These are phyloP conservation scores for Penicillium nucicola DNA, from an alignment of 495 filamentous ascomycete genomes.

Conservation along the genomic window DNA sequence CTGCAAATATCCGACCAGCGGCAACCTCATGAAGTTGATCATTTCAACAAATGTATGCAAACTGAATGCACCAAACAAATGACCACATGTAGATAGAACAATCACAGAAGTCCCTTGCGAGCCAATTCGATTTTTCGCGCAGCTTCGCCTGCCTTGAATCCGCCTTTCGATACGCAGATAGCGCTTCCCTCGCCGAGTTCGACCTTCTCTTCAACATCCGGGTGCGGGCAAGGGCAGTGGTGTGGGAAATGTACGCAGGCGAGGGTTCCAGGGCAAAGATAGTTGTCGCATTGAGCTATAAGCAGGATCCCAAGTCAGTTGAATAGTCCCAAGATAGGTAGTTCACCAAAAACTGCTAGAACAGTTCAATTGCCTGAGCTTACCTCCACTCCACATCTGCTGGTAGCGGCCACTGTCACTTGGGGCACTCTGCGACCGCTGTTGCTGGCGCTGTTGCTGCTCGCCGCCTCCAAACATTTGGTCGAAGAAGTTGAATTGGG, in stretches of 20 bases:
- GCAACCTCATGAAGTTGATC: background rate
- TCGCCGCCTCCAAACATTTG: constrained; percentile 68
- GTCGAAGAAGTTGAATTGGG: constrained; percentile 89
- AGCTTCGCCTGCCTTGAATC: constrained; percentile 71
- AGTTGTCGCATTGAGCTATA: constrained; percentile 74
- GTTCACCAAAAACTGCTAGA: background rate
- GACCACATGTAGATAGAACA: background rate
- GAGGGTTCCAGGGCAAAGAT: constrained; percentile 87
- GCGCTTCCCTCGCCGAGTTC: constrained; percentile 80
- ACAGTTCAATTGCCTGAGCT: background rate
- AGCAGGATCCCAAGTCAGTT: background rate
- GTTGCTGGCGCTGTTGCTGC: constrained; percentile 59
- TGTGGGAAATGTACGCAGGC: constrained; percentile 91
- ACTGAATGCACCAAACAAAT: background rate
- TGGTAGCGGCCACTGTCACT: constrained; percentile 79
- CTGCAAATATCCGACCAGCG: background rate
- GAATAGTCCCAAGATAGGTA: background rate
- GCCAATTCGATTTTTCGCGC: constrained; percentile 77
- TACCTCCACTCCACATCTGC: constrained; percentile 63
- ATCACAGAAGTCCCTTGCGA: constrained; percentile 76
- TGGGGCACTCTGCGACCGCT: constrained; percentile 68
- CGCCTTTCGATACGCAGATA: constrained; percentile 78
- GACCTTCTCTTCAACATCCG: constrained; percentile 79
- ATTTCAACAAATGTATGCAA: background rate
- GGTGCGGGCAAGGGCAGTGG: constrained; percentile 88